A percentile compares a stretch with the other conserved stretches of the same genome.
phyloP scores from a whole-genome alignment of 257 asterid species.

The Nicotiana paniculata region DNA sequence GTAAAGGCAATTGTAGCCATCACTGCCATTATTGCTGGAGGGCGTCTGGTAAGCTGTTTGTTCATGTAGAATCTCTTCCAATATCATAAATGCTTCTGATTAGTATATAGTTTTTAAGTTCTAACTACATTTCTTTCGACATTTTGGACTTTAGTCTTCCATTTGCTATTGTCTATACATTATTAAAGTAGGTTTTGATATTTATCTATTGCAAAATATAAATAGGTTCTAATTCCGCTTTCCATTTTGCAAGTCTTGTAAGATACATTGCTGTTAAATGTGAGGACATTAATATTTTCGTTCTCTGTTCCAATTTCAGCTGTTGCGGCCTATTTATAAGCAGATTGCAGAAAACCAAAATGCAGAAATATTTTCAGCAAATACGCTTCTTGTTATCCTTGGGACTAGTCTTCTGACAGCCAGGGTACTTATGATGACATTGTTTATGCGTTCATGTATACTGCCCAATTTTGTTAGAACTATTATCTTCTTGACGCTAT shows the following conservation, averaged over 20 bases:
- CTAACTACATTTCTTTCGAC: background rate
- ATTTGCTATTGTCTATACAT: background rate
- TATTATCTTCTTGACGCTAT: too few relatives aligned
- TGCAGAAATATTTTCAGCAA: constrained; percentile 97
- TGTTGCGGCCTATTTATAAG: constrained; percentile 94
- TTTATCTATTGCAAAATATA: background rate
- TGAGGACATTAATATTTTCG: background rate
- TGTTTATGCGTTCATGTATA: constrained; percentile 14
- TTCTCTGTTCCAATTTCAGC: constrained; percentile 33
- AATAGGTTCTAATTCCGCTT: background rate
- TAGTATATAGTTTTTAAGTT: background rate
- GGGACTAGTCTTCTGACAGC: constrained; percentile 99
- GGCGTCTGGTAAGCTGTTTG: constrained; percentile 61
- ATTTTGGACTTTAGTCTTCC: background rate
- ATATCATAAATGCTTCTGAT: background rate
- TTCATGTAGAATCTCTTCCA: constrained; percentile 2
- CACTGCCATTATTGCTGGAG: constrained; percentile 96
- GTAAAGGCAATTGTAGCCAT: constrained; percentile 96
- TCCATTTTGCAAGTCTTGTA: background rate
- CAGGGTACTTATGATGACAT: constrained; percentile 54
- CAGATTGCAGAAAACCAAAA: constrained; percentile 97
- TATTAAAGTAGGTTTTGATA: background rate
- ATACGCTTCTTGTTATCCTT: constrained; percentile 93
- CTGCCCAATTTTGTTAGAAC: background rate
- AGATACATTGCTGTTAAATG: constrained; percentile 3